Evolutionary conservation across 176 grass and related monocot species (phyloP).

Genomic region (Bromus sterilis): DNA sequence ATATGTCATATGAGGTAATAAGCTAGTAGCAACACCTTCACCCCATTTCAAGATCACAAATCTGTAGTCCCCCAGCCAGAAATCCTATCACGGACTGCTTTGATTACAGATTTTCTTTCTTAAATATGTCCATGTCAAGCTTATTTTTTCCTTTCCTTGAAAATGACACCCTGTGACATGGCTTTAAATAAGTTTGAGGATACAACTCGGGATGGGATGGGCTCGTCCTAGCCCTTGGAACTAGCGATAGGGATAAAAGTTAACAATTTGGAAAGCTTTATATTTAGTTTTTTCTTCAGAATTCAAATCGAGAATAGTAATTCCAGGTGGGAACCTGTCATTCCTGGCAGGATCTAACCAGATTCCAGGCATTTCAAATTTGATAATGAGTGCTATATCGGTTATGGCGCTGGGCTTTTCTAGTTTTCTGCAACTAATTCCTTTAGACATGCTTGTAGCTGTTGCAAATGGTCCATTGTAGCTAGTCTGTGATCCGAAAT

Average conservation of each 20-base stretch:
- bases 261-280: not conserved
- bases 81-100: not conserved
- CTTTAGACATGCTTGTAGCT: not conserved
- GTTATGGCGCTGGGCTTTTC: not conserved
- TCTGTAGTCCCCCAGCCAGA: not conserved
- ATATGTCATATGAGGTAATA: conserved; percentile 95
- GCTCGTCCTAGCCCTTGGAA: not conserved
- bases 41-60: not conserved
- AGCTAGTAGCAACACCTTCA: not conserved
- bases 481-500: not conserved
- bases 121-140: not conserved
- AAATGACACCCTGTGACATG: not conserved
- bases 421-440: not conserved
- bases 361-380: not conserved
- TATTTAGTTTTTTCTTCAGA: not conserved
- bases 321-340: not conserved
- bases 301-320: not conserved
- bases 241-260: not conserved
- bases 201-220: not conserved
- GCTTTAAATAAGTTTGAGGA: not conserved
- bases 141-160: not conserved
- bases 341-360: not conserved
- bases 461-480: not conserved
- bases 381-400: not conserved
- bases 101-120: not conserved